phyloP scores from a whole-genome alignment of 192 early-diverging fungal genomes.

The Backusella mclennaniae region DNA sequence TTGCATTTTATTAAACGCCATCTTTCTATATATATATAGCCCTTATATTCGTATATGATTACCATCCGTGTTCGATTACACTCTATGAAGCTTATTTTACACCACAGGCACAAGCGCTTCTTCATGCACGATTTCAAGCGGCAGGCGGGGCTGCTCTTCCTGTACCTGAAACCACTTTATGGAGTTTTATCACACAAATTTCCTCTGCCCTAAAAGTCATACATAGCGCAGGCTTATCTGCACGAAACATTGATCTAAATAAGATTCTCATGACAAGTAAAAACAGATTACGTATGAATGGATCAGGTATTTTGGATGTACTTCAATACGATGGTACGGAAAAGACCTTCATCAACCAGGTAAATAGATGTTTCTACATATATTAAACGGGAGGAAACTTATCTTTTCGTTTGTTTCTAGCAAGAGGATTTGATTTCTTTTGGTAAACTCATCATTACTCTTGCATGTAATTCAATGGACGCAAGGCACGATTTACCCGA shows the following conservation, averaged over 20 bases:
- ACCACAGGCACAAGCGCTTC: constrained; percentile 44
- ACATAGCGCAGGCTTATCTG: constrained; percentile 80
- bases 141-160: constrained; percentile 31
- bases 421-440: constrained; percentile 86
- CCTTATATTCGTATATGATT: constrained; percentile 96
- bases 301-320: constrained; percentile 72
- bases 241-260: constrained; percentile 71
- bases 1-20: background rate
- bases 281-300: constrained; percentile 77
- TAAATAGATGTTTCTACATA: constrained; percentile 16
- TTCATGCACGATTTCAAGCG: constrained; percentile 35
- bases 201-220: constrained; percentile 77
- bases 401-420: constrained; percentile 32
- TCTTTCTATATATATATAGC: constrained; percentile 39
- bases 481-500: constrained; percentile 70
- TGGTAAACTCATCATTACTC: constrained; percentile 74
- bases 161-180: constrained; percentile 70
- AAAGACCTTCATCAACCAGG: constrained; percentile 54
- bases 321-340: constrained; percentile 70
- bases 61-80: constrained; percentile 80
- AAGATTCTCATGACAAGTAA: constrained; percentile 86
- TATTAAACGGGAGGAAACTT: background rate
- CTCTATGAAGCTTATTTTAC: constrained; percentile 68
- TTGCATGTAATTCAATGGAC: constrained; percentile 72
- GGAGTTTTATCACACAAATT: constrained; percentile 83